These are phyloP conservation scores for Calendula officinalis DNA, from an alignment of 129 eudicot genomes.

Conservation along the genomic window DNA sequence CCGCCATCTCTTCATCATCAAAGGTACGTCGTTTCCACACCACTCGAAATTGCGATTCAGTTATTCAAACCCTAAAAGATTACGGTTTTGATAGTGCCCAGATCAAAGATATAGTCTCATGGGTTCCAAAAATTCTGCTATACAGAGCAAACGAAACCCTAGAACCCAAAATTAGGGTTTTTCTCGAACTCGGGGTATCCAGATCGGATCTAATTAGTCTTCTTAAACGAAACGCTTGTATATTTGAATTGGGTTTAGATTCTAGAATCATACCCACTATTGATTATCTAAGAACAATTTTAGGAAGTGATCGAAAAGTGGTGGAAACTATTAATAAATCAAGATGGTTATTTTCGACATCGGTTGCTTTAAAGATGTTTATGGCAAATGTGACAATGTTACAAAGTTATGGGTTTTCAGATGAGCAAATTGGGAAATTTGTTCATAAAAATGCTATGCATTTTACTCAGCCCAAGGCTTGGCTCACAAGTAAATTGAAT, in stretches of 20 bases:
- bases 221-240: slow-evolving; percentile 18
- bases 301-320: slow-evolving; percentile 40
- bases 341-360: slow-evolving; percentile 26
- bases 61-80: slow-evolving; percentile 18
- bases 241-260: slow-evolving; percentile 27
- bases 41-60: slow-evolving; percentile 30
- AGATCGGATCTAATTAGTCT: slow-evolving; percentile 29
- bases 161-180: slow-evolving; percentile 43
- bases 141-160: slow-evolving; percentile 36
- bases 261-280: slow-evolving; percentile 32
- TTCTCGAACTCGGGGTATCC: slow-evolving; percentile 34
- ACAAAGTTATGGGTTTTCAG: slow-evolving; percentile 23
- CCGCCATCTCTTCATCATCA: slow-evolving; percentile 21
- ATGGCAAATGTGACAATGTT: slow-evolving; percentile 16
- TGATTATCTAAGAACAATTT: slow-evolving; percentile 23
- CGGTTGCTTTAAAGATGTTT: slow-evolving; percentile 24
- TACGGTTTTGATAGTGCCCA: slow-evolving; percentile 34
- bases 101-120: slow-evolving; percentile 34
- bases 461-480: slow-evolving; percentile 24
- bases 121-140: slow-evolving; percentile 27
- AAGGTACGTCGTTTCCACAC: slow-evolving; percentile 27
- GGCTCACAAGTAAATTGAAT: slow-evolving; percentile 31
- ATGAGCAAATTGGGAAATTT: slow-evolving; percentile 36
- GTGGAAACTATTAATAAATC: slow-evolving; percentile 31
- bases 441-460: slow-evolving; percentile 34